A percentile compares a stretch with the other conserved stretches of the same genome.
Conservation (phyloP, 371 early-diverging fungal species). For the Mucor plumbeus region DNA sequence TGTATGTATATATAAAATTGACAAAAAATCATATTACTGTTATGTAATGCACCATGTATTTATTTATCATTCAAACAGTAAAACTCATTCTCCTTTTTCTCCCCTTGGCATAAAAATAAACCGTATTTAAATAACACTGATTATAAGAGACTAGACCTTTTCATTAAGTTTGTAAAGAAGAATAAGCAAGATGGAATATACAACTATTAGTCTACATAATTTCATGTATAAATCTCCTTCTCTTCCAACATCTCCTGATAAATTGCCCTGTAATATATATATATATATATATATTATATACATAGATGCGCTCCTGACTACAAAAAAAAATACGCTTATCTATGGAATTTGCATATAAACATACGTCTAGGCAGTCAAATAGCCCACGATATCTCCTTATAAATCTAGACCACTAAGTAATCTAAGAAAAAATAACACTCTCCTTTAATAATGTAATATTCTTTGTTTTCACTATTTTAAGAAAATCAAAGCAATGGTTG, state of each 20-base stretch:
- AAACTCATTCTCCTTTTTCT: neutral
- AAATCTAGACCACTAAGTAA: neutral
- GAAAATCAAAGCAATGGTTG: too few species aligned
- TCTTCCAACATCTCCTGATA: neutral
- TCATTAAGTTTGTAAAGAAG: neutral
- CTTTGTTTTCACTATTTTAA: too few species aligned
- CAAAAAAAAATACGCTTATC: neutral
- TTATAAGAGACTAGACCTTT: neutral
- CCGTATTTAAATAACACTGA: neutral
- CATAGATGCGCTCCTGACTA: slow-evolving; percentile 1
- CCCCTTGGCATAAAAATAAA: neutral
- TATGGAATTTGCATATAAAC: neutral
- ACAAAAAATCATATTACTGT: neutral
- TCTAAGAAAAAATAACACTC: neutral
- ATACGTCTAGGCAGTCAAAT: neutral
- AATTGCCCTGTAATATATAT: neutral
- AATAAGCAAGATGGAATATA: too few species aligned
- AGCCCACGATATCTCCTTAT: neutral
- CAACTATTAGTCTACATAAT: neutral
- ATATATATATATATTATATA: neutral
- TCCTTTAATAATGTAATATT: neutral
- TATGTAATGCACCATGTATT: neutral
- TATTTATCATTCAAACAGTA: neutral
- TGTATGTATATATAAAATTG: slow-evolving; percentile 2
- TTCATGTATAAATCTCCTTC: neutral